A percentile compares a stretch with the other conserved stretches of the same genome.
phyloP scores from a whole-genome alignment of 2,329 filamentous ascomycete species.

The Pyrenochaeta sp. region DNA sequence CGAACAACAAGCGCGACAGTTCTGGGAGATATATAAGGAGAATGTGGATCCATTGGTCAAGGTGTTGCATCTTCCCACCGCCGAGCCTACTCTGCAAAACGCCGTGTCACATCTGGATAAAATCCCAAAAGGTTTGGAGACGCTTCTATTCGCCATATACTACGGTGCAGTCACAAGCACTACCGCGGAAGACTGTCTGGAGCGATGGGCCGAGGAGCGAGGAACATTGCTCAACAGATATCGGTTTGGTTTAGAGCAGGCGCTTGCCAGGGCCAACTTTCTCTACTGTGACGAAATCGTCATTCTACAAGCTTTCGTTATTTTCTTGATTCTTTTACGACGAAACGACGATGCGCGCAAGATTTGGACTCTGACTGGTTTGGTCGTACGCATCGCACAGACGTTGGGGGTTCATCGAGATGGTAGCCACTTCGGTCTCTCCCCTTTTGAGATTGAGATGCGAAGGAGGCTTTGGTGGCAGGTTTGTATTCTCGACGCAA shows the following conservation, averaged over 20 bases:
- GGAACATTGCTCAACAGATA: conserved; percentile 60
- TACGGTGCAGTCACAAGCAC: conserved; percentile 64
- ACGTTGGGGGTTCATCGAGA: conserved; percentile 68
- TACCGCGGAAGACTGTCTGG: conserved; percentile 55
- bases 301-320: conserved; percentile 67
- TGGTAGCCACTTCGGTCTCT: conserved; percentile 61
- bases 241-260: conserved; percentile 69
- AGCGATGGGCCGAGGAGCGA: conserved; percentile 61
- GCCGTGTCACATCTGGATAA: conserved; percentile 66
- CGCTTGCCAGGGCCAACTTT: conserved; percentile 68
- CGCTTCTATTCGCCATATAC: conserved; percentile 69
- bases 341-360: conserved; percentile 59
- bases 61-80: conserved; percentile 73
- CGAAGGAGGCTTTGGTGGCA: conserved; percentile 68
- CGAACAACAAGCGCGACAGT: conserved; percentile 66
- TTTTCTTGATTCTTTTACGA: conserved; percentile 66
- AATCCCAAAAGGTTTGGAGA: conserved; percentile 65
- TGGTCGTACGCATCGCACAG: conserved; percentile 66
- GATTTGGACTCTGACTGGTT: conserved; percentile 66
- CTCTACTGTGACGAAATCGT: conserved; percentile 68
- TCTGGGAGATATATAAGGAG: conserved; percentile 75
- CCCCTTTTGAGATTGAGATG: conserved; percentile 68
- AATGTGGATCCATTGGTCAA: conserved; percentile 78
- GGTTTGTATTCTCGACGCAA: conserved; percentile 64
- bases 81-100: conserved; percentile 67